Evolutionary conservation across 306 rosid species (phyloP), one percentile per base, ranked within the genome.

Genomic region (Psophocarpus tetragonolobus): DNA sequence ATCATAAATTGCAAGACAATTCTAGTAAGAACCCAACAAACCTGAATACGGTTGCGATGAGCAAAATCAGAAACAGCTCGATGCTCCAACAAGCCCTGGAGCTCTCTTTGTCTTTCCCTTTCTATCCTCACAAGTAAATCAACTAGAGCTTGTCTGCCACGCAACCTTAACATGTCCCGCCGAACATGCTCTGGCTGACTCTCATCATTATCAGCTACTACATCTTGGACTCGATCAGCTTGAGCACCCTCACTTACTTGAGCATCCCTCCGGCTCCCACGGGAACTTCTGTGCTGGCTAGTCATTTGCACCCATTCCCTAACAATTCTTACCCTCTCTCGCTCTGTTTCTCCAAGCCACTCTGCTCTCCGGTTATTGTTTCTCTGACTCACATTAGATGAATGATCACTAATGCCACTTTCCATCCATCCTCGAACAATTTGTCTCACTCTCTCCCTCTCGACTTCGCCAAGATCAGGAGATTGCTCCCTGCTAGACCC

Each of bases 341-440:
- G 97, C 86, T 96, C 99, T n/a, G 98, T 91, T 89, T 96, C 99
- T 63, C 99, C 99, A 76, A 96, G 99, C 99, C 99, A 96, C 73
- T 96, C 99, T 58, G 93, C 91, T 75, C 99, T 84, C 60, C 74
- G 93, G 75, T 83, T 88, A 78, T 80, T 87, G 85, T 75, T 90
- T 86, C 96, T 88, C 77, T 85, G 96, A 78, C 84, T 83, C 73
- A 90, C 91, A 82, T 85, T 90, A 38, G 97, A 82, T 36, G 98
- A 82, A 85, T 60, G 97, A 75, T 96, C 97, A 81, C 87, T 84
- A 50, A 96, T 87, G 53, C 98, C 99, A 83, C 94, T 93, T 78
- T 93, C 99, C 99, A 96, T 96, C 99, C 98, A 96, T 84, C 99
- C 99, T 71, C 97, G 86, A 79, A 90, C 99, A 73, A 96, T 91